Evolutionary conservation across 495 filamentous ascomycete genomes (phyloP), one percentile per base, ranked within the genome.

Genomic region (Clohesyomyces aquaticus): DNA sequence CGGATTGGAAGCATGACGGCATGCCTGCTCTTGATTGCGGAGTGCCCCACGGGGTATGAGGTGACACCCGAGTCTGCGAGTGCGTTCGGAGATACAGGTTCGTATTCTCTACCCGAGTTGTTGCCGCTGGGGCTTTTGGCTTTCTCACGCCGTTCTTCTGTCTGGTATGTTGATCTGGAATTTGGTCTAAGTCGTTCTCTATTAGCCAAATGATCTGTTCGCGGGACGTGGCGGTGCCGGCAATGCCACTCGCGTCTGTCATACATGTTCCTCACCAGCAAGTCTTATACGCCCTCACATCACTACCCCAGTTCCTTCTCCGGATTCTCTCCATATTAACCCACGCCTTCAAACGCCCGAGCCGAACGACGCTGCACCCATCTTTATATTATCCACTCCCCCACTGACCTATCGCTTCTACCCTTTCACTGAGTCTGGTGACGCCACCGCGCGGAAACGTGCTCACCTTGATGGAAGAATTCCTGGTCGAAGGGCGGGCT

Each of bases 21-120:
- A 45, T 45, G 38, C 19, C 22, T n/a, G n/a, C 8, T 45, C 27
- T 27, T 23, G 18, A 38, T 22, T 41, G 54, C 38, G 29, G 54
- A 42, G 14, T 55, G n/a, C 54, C 54, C 54, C 54, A 45, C 35
- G 54, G 54, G 54, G 54, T 42, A 27, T 45, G 22, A 45, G 3
- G 54, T 56, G 12, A 56, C 54, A 45, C 54, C 32, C 35, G 19
- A 22, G 49, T 4, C 26, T 27, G 25, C 4, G 4, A 18, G 10
- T 14, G 49, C 49, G 25, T 29, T 38, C 32, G 32, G 32, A 38
- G 32, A 14, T 38, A 14, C 14, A 14, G 6, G 32, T 14, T 38
- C 32, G 32, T 38, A 38, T 38, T 14, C 32, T 14, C 6, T 6
- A 14, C 14, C 32, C 6, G 14, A 14, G 32, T 14, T 38, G 32